Percentiles rank a stretch among this genome's conserved stretches.
phyloP scores from a whole-genome alignment of 1,139 yeast genomes.

The Wickerhamomyces sp. region DNA sequence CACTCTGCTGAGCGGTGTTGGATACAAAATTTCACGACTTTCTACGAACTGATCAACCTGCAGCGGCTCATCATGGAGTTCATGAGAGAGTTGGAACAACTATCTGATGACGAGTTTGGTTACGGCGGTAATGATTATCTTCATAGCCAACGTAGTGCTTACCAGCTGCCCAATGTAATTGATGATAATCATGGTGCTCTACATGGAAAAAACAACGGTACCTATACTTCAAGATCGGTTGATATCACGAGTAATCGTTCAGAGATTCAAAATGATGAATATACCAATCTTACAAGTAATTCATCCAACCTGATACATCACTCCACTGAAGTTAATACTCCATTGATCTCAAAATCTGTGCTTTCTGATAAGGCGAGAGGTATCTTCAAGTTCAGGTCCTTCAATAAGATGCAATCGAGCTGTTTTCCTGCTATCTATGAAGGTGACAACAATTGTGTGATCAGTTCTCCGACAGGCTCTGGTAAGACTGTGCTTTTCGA shows the following conservation, averaged over 20 bases:
- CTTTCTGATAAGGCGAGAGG: constrained; percentile 28
- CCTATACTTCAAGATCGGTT: constrained; percentile 2
- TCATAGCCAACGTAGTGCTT: neutral
- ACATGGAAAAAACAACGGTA: neutral
- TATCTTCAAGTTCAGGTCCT: constrained; percentile 33
- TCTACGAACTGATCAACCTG: neutral
- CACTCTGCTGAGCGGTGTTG: no score
- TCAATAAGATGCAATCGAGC: constrained; percentile 47
- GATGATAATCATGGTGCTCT: neutral
- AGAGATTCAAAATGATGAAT: constrained; percentile 3
- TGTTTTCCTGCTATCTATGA: constrained; percentile 35
- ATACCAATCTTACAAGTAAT: neutral
- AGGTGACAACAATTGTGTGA: constrained; percentile 36
- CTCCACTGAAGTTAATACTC: neutral
- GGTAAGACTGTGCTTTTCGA: constrained; percentile 55
- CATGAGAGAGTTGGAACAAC: constrained; percentile 9
- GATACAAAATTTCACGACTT: neutral
- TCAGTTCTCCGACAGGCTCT: constrained; percentile 54
- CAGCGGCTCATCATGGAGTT: constrained; percentile 12
- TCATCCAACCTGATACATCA: constrained; percentile 9
- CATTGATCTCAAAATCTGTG: constrained; percentile 9
- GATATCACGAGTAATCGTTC: constrained; percentile 1
- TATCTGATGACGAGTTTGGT: constrained; percentile 10
- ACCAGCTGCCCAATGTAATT: neutral
- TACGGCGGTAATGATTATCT: neutral